Conservation (phyloP, 108 stramenopile species). For the Cylindrotheca fusiformis region DNA sequence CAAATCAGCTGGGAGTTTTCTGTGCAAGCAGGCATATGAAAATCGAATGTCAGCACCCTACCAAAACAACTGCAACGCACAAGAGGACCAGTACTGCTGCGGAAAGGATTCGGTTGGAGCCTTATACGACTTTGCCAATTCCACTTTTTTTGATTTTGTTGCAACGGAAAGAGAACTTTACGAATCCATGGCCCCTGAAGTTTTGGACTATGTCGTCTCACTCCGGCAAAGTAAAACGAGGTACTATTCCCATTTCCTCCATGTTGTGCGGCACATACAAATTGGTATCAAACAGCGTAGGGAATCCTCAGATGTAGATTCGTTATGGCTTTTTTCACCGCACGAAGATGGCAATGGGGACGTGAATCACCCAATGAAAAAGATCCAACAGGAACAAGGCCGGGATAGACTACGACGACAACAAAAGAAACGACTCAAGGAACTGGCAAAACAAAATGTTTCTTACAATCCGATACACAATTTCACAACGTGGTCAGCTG, state of each 20-base stretch:
- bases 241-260: slow-evolving; percentile 37
- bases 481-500: slow-evolving; percentile 18
- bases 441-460: not conserved
- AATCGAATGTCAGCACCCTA: slow-evolving; percentile 7
- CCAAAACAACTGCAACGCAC: slow-evolving; percentile 36
- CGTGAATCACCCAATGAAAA: not conserved
- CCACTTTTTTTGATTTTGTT: slow-evolving; percentile 28
- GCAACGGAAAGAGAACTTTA: slow-evolving; percentile 36
- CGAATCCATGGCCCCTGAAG: slow-evolving; percentile 13
- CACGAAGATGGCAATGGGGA: not conserved
- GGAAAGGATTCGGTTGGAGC: slow-evolving; percentile 13
- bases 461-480: not conserved
- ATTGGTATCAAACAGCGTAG: not conserved
- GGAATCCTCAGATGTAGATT: not conserved
- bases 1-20: slow-evolving; percentile 20
- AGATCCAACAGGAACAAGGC: not conserved
- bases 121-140: slow-evolving; percentile 13
- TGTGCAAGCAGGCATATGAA: slow-evolving; percentile 14
- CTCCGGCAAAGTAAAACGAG: slow-evolving; percentile 21
- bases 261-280: slow-evolving; percentile 9
- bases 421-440: too few relatives aligned
- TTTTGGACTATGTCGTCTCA: slow-evolving; percentile 34
- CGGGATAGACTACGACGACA: not conserved
- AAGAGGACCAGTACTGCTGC: slow-evolving; percentile 31
- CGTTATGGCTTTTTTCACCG: not conserved